Evolutionary conservation across 805 yeast genomes (phyloP), one percentile per base, ranked within the genome.

Genomic region (Metschnikowia peoriensis): DNA sequence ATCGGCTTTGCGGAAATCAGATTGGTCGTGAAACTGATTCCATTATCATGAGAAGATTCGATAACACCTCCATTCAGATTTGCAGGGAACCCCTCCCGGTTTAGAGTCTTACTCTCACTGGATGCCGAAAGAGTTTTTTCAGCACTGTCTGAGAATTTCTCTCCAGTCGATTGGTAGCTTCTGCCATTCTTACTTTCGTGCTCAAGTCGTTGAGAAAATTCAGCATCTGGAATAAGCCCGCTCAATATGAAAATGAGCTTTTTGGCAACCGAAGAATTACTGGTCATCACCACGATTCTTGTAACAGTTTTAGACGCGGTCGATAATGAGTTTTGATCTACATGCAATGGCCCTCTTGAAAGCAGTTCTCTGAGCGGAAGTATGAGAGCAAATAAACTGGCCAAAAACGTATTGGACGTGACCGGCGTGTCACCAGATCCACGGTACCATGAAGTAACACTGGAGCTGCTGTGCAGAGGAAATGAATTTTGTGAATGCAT

Each of bases 201-300:
- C 15, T 50, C 53, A 9, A 50, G 53, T 27, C 42, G 43, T 9
- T 17, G 39, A 16, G 41, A 34, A 28, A 58, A 50, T 17, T 50
- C 48, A 8, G 44, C 70, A 56, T 74, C 73, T 1, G 81, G 77
- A 15, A 83, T 64, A 28, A 83, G 52, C 0, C 82, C 86, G 49
- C 81, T 74, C 8, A 83, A 55, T 7, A 83, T 77, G 51, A 81
- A 82, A 0, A 82, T 69, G 50, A 83, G 66, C 60, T 82, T 82
- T 58, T 82, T 83, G 1, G 86, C 85, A 9, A 83, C 84, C 7
- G 78, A 78, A 37, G 83, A 81, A 60, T 83, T 83, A 14, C 83
- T 79, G 0, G 87, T 82, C 78, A 82, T 75, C 4, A 83, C 71
- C 1, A 82, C 82, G 1, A 83, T 71, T 42, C 86, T 70, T 7